Evolutionary conservation across 2,329 filamentous ascomycete genomes (phyloP), one percentile per base, ranked within the genome.

Genomic region (Ophiostoma himal-ulmi): DNA sequence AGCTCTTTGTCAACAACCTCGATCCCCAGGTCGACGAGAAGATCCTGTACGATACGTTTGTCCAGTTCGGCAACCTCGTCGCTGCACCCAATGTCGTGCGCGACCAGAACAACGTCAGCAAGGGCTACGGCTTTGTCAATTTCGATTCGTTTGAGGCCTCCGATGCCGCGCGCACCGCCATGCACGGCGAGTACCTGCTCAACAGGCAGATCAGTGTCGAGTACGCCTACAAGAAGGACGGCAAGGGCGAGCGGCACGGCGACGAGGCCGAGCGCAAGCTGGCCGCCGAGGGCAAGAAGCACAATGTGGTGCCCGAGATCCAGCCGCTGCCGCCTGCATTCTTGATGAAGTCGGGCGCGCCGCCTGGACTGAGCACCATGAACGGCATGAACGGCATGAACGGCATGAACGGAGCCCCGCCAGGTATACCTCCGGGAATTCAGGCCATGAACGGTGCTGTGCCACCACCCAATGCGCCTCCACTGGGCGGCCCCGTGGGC

Each of bases 181-280:
- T 99, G 91, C 91, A 97, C 78, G 93, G 93, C 68, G 94, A 98
- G 82, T 98, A 95, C 80, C 88, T 99, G 72, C 94, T 96, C 84
- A 97, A 95, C 84, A 97, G 97, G 82, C 92, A 97, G 80, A 91
- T 98, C 75, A 92, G 91, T 2, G 95, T 99, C 64, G 94, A 98
- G 80, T 99, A 98, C 80, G 95, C 95, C 54, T 98, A 97, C 86
- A 99, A 99, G 85, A 98, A 98, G 81, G 95, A 99, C 77, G 95
- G 95, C 75, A 97, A 97, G 82, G 94, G 94, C 75, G 94, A 98
- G 82, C 86, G 95, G 71, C 95, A 99, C 78, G 95, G 95, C 76
- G 95, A 99, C 78, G 87, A 93, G 75, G 95, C 95, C 39, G 95
- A 99, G 81, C 86, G 95, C 77, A 91, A 93, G 83, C 87, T 99